Percentiles rank a stretch among this genome's conserved stretches.
phyloP scores from a whole-genome alignment of 2,329 filamentous ascomycete species.

The Sporothrix dimorphospora region DNA sequence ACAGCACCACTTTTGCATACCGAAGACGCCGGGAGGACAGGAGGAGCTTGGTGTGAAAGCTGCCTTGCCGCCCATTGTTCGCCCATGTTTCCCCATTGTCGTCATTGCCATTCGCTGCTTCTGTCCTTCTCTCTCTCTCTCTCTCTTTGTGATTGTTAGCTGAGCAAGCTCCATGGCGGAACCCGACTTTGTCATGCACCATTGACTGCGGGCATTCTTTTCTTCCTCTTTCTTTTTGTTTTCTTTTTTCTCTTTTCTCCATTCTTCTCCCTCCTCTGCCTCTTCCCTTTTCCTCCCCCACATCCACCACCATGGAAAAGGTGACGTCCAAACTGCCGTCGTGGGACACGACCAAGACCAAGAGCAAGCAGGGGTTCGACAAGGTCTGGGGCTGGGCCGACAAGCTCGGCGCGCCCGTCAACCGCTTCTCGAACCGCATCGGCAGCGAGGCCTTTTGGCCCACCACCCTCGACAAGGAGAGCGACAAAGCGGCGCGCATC shows the following conservation, averaged over 20 bases:
- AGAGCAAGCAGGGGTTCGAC: constrained; percentile 70
- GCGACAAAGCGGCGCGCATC: constrained; percentile 75
- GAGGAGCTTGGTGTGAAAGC: constrained; percentile 12
- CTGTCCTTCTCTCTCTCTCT: background rate
- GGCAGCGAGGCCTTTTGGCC: constrained; percentile 78
- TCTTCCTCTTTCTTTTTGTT: background rate
- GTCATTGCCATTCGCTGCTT: constrained; percentile 9
- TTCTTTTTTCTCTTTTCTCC: background rate
- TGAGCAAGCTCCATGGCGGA: constrained; percentile 14
- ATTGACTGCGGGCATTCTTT: background rate
- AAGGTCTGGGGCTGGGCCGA: constrained; percentile 70
- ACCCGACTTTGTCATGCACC: background rate
- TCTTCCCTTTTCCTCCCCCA: background rate
- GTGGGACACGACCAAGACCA: constrained; percentile 59
- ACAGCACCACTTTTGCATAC: background rate
- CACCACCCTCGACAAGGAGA: constrained; percentile 71
- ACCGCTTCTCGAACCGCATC: constrained; percentile 42
- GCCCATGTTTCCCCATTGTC: background rate
- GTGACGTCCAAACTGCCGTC: constrained; percentile 44
- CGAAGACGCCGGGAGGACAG: background rate
- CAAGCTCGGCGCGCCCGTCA: constrained; percentile 52
- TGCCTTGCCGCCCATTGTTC: background rate
- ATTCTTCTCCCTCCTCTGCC: background rate
- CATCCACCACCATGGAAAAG: constrained; percentile 42
- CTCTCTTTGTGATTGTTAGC: background rate